Percentiles rank a stretch among this genome's conserved stretches.
Evolutionary conservation across 1,139 yeast genomes (phyloP).

Genomic region (Debaryomycetaceae sp.): DNA sequence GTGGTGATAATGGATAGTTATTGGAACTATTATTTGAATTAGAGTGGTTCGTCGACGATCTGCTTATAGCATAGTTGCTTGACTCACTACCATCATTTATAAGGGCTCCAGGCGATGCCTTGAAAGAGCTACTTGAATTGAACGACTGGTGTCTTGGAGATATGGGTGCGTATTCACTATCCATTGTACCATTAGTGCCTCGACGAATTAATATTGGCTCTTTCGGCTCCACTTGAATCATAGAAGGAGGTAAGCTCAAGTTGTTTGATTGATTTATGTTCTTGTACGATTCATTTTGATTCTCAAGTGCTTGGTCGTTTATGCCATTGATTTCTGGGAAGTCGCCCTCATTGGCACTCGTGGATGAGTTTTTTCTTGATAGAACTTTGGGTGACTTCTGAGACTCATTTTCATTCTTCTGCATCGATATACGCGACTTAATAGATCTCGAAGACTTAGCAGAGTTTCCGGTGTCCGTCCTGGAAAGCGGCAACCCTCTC

Average conservation of each 20-base stretch:
- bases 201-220: slow-evolving; percentile 57
- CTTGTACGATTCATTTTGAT: slow-evolving; percentile 6
- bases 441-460: slow-evolving; percentile 49
- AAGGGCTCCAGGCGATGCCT: slow-evolving; percentile 2
- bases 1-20: slow-evolving; percentile 23
- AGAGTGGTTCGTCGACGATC: slow-evolving; percentile 40
- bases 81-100: slow-evolving; percentile 1
- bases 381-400: slow-evolving; percentile 33
- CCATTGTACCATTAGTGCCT: slow-evolving; percentile 29
- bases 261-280: slow-evolving; percentile 8
- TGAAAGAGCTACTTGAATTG: slow-evolving; percentile 4
- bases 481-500: slow-evolving; percentile 43
- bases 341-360: slow-evolving; percentile 10
- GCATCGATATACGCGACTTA: slow-evolving; percentile 39
- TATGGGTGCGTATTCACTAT: slow-evolving; percentile 7
- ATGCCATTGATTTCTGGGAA: slow-evolving; percentile 6
- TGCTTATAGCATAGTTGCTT: slow-evolving; percentile 4
- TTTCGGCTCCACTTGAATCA: slow-evolving; percentile 65
- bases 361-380: slow-evolving; percentile 38
- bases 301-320: slow-evolving; percentile 5
- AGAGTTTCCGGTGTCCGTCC: slow-evolving; percentile 54
- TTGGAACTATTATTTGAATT: slow-evolving; percentile 13
- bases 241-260: slow-evolving; percentile 57
- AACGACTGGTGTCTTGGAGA: slow-evolving; percentile 7
- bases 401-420: slow-evolving; percentile 27